Base-by-base conservation (phyloP, 1,139 yeast species). In the Wickerhamiella pararugosa region DNA sequence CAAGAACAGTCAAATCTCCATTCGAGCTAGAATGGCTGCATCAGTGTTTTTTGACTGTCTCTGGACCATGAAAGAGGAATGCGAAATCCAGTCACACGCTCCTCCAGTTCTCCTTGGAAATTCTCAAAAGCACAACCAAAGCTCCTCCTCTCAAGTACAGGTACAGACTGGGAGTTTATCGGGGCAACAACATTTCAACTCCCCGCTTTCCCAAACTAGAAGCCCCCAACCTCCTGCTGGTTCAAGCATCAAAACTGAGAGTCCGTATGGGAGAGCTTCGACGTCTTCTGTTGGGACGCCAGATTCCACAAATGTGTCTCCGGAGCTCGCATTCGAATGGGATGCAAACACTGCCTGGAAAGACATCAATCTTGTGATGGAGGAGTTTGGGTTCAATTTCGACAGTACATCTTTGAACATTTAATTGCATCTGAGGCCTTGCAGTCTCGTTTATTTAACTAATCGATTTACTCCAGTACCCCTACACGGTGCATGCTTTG, bases 301-400 rank as follows among this genome's bases (percentile, higher is more conserved):
- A 2, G 28, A 21, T 9, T n/a, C 34, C 5, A n/a, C 34, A 5
- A 33, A 29, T 9, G 44, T 15, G 21, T 15, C 21, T 15, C 21
- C 21, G 21, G 21, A 15, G 21, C 21, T 15, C 7, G 28, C 37
- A 30, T 53, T 53, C 31, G 55, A 55, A 10, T 70, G 79, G 71
- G 76, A 75, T 40, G 75, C 78, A 32, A 94, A 80, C 45, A 61
- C 78, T 53, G 71, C 84, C 9, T 84, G 94, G 87, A 80, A 79
- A 55, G 94, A 87, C 55, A 93, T 87, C 26, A 94, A 84, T 50
- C 69, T 82, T 42, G 82, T 87, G 46, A 84, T 87, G 95, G 82
- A 82, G 53, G 95, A 86, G 56, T 86, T 86, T 63, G 97, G 96
- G 7, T 86, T 87, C 64, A 83, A 80, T 43, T 67, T 73, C 4